Percentiles rank a stretch among this genome's conserved stretches.
These are phyloP conservation scores for Orychophragmus violaceus DNA, from an alignment of 345 rosid genomes.

Conservation along the genomic window DNA sequence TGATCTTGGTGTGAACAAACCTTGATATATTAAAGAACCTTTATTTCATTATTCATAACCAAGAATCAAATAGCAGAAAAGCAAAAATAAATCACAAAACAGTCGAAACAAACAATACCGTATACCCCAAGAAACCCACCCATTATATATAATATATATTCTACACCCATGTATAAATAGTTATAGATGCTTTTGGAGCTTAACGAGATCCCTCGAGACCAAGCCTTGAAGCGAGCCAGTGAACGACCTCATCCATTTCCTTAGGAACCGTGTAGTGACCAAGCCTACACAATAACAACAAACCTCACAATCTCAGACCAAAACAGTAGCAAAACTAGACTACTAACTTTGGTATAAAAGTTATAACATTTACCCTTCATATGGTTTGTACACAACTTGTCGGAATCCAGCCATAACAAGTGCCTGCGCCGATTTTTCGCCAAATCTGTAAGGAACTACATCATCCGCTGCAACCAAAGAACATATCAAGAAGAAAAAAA, in stretches of 20 bases:
- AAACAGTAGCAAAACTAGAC: background rate
- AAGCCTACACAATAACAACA: conserved; percentile 42
- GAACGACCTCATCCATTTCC: conserved; percentile 76
- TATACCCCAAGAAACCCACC: conserved; percentile 30
- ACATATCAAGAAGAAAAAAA: background rate
- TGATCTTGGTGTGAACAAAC: conserved; percentile 16
- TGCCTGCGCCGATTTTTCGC: conserved; percentile 53
- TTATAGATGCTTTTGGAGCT: conserved; percentile 5
- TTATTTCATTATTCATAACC: conserved; percentile 20
- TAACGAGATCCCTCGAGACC: conserved; percentile 65
- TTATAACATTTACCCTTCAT: conserved; percentile 20
- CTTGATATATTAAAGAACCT: background rate
- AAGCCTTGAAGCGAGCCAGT: conserved; percentile 63
- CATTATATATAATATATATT: conserved; percentile 10
- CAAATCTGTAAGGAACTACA: conserved; percentile 51
- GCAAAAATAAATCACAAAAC: conserved; percentile 18
- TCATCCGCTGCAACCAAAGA: conserved; percentile 47
- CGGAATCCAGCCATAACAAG: conserved; percentile 48
- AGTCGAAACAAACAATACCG: conserved; percentile 11
- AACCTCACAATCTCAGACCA: background rate
- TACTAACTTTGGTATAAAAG: background rate
- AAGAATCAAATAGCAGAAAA: conserved; percentile 21
- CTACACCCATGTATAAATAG: conserved; percentile 12
- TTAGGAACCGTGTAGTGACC: conserved; percentile 88
- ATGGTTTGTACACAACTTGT: conserved; percentile 26